Base-by-base conservation (phyloP, 805 yeast genomes). In the Schwanniomyces pseudopolymorphus region DNA sequence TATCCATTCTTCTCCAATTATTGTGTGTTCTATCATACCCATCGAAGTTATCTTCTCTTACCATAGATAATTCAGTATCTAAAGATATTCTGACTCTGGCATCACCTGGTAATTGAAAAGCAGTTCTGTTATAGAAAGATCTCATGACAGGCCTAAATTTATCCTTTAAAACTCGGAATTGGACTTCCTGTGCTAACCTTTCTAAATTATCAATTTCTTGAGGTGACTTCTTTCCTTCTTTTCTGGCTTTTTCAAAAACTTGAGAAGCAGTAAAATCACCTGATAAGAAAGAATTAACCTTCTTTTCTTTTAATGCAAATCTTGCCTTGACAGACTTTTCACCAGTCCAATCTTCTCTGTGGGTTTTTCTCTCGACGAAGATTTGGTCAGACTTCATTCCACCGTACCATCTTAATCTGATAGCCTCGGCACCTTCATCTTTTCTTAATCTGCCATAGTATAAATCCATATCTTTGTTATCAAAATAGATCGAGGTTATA, bases 261-360 rank as follows among this genome's bases (percentile, higher is more conserved):
- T 90, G 94, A 39, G 81, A 79, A 9, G 91, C 96, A 19, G 97
- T 88, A 63, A 79, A 90, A 42, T 81, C 81, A 55, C 99, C 99
- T 28, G 72, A 70, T 71, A 92, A 66, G 65, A 89, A 94, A 42
- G 83, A 81, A 63, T 94, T 94, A 42, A 92, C 90, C 61, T 89
- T 80, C 65, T 86, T 89, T 66, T 94, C 99, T 66, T 91, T 94
- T 55, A 94, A 71, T 17, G 92, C 84, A 69, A 94, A 94, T 66
- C 99, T 81, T 4, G 98, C 98, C 70, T 94, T 94, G 54, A 94
- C 99, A n/a, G 97, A 89, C 70, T 92, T 92, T 67, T 94, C 99
- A 57, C 99, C 99, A 2, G 99, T 94, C 99, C 99, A 92, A 74
- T 94, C 99, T 69, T 94, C 99, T 68, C 99, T 81, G 64, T 94